Percentiles rank a stretch among this genome's conserved stretches.
Conservation (phyloP, 805 yeast species). For the Metschnikowia kunwiensis region DNA sequence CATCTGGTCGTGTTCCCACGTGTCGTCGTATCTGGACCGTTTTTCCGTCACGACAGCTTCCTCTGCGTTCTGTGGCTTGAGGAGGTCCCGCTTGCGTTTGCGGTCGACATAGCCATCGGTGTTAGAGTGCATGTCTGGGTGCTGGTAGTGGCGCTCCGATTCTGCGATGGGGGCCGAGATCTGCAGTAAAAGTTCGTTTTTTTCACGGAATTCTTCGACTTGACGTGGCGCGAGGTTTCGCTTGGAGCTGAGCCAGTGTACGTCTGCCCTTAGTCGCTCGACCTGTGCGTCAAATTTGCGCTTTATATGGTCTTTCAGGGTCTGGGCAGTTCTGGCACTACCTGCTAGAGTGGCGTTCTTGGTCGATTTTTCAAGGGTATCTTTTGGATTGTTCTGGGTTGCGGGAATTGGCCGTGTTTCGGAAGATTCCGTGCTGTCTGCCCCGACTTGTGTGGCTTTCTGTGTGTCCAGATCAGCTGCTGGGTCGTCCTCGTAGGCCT, state of each 20-base stretch:
- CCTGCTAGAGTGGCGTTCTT: too few species aligned
- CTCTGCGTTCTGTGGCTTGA: conserved; percentile 34
- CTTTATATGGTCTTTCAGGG: background rate
- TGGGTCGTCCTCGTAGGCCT: conserved; percentile 6
- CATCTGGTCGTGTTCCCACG: conserved; percentile 56
- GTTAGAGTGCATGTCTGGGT: conserved; percentile 59
- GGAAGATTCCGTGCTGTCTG: too few species aligned
- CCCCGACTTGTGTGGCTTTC: too few species aligned
- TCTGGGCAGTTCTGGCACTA: too few species aligned
- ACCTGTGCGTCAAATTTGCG: conserved; percentile 11
- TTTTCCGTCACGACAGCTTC: conserved; percentile 19
- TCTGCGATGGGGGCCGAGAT: background rate
- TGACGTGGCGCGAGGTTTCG: conserved; percentile 15
- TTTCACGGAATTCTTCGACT: conserved; percentile 12
- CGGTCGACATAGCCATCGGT: conserved; percentile 52
- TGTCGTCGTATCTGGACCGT: conserved; percentile 22
- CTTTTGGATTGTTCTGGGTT: too few species aligned
- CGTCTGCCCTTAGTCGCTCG: conserved; percentile 1
- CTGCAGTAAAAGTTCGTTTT: conserved; percentile 9
- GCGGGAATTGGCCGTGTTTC: too few species aligned
- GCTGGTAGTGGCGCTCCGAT: conserved; percentile 3
- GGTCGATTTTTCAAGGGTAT: too few species aligned
- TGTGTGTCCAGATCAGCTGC: too few species aligned
- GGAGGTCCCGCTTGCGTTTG: conserved; percentile 50
- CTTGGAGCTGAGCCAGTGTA: conserved; percentile 1